A percentile compares a stretch with the other conserved stretches of the same genome.
These are phyloP conservation scores for Fusarium kyushuense DNA, from an alignment of 2,329 filamentous ascomycete genomes.

Conservation along the genomic window DNA sequence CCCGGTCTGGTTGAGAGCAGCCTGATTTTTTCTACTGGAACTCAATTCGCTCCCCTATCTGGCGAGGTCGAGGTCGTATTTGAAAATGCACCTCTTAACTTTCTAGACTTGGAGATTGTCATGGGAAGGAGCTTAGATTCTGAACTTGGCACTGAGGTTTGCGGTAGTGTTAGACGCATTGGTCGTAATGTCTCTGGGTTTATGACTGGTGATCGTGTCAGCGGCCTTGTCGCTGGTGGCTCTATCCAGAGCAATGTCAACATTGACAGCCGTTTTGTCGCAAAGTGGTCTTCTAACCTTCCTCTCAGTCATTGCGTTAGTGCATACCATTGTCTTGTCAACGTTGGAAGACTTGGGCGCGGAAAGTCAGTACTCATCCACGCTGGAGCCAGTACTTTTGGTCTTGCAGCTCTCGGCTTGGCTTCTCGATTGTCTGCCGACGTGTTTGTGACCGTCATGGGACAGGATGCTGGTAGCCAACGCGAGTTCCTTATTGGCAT, in stretches of 20 bases:
- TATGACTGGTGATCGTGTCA: conserved; percentile 56
- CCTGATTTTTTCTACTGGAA: conserved; percentile 44
- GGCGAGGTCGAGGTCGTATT: conserved; percentile 59
- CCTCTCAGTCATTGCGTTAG: conserved; percentile 56
- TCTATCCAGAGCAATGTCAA: conserved; percentile 53
- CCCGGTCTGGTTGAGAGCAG: conserved; percentile 46
- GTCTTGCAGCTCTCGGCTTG: conserved; percentile 59
- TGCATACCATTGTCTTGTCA: conserved; percentile 58
- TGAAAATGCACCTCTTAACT: conserved; percentile 51
- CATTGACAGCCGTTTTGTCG: conserved; percentile 54
- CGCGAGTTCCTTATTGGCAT: conserved; percentile 51
- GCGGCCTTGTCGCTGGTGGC: conserved; percentile 53
- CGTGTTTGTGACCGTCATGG: conserved; percentile 58
- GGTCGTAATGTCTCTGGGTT: conserved; percentile 53
- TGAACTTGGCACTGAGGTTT: conserved; percentile 57
- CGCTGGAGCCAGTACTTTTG: conserved; percentile 57
- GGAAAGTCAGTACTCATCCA: conserved; percentile 58
- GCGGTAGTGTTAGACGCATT: conserved; percentile 53
- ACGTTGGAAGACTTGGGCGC: conserved; percentile 47
- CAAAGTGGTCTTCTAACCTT: conserved; percentile 45
- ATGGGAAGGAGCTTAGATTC: conserved; percentile 51
- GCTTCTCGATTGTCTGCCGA: conserved; percentile 54
- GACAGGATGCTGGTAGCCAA: conserved; percentile 50
- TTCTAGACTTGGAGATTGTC: conserved; percentile 54
- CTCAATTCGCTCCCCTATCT: conserved; percentile 39